A percentile compares a stretch with the other conserved stretches of the same genome.
Evolutionary conservation across 495 filamentous ascomycete species (phyloP).

Genomic region (Bacidia rubella): DNA sequence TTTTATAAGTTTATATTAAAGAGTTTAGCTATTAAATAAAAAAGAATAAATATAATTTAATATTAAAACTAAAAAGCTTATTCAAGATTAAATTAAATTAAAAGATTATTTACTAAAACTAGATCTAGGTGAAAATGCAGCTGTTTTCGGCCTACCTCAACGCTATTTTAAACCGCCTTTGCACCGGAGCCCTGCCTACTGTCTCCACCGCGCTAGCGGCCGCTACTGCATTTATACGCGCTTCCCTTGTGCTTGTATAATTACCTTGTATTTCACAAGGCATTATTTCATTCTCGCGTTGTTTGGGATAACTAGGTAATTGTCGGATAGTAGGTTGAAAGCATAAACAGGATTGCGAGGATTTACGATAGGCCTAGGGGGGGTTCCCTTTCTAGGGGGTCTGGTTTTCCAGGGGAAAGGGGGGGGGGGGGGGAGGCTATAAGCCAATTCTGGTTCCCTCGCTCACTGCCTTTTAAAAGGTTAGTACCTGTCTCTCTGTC

Average conservation of each 20-base stretch:
- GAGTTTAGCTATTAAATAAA: slow-evolving; percentile 4
- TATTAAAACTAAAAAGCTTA: background rate
- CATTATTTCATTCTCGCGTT: background rate
- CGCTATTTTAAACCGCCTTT: background rate
- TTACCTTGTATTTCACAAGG: background rate
- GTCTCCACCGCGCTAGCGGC: background rate
- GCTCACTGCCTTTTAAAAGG: background rate
- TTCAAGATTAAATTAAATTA: slow-evolving; percentile 6
- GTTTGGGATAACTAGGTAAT: background rate
- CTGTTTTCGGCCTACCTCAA: background rate
- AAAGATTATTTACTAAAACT: slow-evolving; percentile 1
- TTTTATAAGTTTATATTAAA: background rate
- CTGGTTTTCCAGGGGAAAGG: too few species aligned
- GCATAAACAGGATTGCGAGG: background rate
- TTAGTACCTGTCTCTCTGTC: background rate
- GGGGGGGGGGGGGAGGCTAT: too few species aligned
- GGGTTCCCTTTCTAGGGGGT: background rate
- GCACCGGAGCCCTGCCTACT: background rate
- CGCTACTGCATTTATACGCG: background rate
- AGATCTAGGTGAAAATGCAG: background rate
- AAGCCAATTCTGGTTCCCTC: background rate
- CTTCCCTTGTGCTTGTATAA: background rate
- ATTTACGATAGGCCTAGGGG: background rate
- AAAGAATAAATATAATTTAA: slow-evolving; percentile 5
- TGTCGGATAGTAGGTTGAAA: background rate